These are phyloP conservation scores for Triticum monococcum DNA, from an alignment of 176 grass and related monocot genomes.

Conservation along the genomic window DNA sequence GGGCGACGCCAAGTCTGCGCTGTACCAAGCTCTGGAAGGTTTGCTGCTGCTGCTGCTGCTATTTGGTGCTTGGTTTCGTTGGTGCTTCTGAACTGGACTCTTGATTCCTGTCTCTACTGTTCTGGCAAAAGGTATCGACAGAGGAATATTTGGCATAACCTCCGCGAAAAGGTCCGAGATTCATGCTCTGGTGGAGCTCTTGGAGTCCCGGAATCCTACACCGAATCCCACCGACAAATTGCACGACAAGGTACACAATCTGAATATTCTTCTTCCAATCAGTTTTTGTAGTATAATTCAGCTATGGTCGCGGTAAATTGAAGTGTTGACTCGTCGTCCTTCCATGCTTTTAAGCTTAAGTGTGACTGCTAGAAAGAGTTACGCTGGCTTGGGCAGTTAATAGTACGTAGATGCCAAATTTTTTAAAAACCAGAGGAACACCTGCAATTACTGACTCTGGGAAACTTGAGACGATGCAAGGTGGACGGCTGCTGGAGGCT, in stretches of 20 bases:
- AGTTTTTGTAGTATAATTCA: too few species aligned
- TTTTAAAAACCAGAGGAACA: not conserved
- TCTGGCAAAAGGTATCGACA: conserved; percentile 35
- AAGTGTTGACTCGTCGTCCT: not conserved
- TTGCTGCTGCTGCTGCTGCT: not conserved
- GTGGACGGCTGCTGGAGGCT: conserved; percentile 90
- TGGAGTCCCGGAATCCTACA: conserved; percentile 82
- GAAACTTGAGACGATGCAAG: conserved; percentile 36
- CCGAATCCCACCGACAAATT: conserved; percentile 60
- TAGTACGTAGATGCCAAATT: not conserved
- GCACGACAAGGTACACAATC: conserved; percentile 53
- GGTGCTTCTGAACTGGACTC: not conserved
- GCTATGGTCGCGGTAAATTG: not conserved
- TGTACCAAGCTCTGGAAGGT: conserved; percentile 55
- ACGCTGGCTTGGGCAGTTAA: not conserved
- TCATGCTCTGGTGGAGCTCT: conserved; percentile 57
- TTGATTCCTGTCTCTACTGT: not conserved
- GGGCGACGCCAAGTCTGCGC: conserved; percentile 45
- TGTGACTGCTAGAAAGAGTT: not conserved
- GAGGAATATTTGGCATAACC: conserved; percentile 82
- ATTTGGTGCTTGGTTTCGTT: not conserved
- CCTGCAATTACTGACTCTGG: not conserved
- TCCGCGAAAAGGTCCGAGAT: conserved; percentile 75
- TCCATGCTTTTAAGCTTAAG: not conserved
- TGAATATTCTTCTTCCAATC: too few species aligned